These are phyloP conservation scores for Agaricus subrufescens DNA, from an alignment of 768 basidiomycete species.

Conservation along the genomic window DNA sequence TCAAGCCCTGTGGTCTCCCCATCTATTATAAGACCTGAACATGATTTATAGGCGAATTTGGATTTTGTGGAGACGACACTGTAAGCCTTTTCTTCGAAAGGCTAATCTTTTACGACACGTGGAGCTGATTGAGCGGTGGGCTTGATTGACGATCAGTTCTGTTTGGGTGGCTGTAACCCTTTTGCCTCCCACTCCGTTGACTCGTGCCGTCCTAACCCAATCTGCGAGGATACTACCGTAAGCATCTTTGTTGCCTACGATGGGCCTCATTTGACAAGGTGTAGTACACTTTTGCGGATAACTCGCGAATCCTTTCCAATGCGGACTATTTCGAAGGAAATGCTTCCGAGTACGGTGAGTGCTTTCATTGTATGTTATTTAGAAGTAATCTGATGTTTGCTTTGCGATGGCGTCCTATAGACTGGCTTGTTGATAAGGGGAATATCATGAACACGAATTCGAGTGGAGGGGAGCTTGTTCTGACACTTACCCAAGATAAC, in stretches of 20 bases:
- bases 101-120: background rate
- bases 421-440: conserved; percentile 71
- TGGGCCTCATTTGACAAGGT: background rate
- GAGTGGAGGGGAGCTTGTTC: conserved; percentile 57
- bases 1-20: background rate
- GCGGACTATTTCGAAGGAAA: conserved; percentile 70
- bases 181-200: conserved; percentile 55
- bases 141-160: conserved; percentile 44
- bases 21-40: background rate
- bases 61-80: conserved; percentile 43
- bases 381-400: background rate
- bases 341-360: conserved; percentile 57
- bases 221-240: conserved; percentile 63
- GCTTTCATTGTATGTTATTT: background rate
- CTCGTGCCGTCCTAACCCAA: conserved; percentile 69
- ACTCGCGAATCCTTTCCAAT: conserved; percentile 64
- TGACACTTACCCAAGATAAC: conserved; percentile 64
- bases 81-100: conserved; percentile 25
- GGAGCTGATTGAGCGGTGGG: background rate
- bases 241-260: conserved; percentile 13
- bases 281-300: conserved; percentile 60
- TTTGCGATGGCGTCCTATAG: conserved; percentile 24
- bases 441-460: conserved; percentile 59
- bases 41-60: conserved; percentile 41
- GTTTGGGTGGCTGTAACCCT: conserved; percentile 86